Percentiles rank a stretch among this genome's conserved stretches.
These are phyloP conservation scores for Graphilbum fragrans DNA, from an alignment of 2,329 filamentous ascomycete species.

Conservation along the genomic window DNA sequence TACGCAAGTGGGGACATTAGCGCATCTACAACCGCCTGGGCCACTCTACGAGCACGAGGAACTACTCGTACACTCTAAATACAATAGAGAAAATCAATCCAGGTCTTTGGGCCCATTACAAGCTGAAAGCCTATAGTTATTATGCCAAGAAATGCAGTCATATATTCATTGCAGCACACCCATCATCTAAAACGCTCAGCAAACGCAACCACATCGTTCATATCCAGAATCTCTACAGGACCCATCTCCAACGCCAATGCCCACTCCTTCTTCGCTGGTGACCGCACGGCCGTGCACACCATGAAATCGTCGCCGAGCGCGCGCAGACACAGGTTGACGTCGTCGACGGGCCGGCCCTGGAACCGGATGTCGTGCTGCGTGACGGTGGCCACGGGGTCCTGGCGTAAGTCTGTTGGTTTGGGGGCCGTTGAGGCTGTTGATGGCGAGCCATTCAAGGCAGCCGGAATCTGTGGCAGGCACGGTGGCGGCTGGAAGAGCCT, in stretches of 20 bases:
- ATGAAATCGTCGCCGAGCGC: slow-evolving; percentile 38
- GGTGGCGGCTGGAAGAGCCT: slow-evolving; percentile 45
- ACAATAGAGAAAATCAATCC: too few relatives aligned
- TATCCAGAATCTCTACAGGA: not conserved
- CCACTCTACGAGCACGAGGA: too few relatives aligned
- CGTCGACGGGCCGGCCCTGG: slow-evolving; percentile 23
- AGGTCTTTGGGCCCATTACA: too few relatives aligned
- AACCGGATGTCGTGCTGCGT: slow-evolving; percentile 25
- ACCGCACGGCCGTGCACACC: slow-evolving; percentile 38
- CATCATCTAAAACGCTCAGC: not conserved
- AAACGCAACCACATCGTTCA: not conserved
- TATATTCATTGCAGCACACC: too few relatives aligned
- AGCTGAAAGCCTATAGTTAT: too few relatives aligned
- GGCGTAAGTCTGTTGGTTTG: slow-evolving; percentile 13
- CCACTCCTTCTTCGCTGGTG: slow-evolving; percentile 12
- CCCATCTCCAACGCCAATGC: not conserved
- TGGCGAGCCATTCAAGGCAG: too few relatives aligned
- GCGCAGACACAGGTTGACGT: slow-evolving; percentile 29
- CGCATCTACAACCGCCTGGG: too few relatives aligned
- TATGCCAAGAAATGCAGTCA: too few relatives aligned
- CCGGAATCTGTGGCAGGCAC: not conserved
- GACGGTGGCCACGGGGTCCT: slow-evolving; percentile 21
- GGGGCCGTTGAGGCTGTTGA: slow-evolving; percentile 11
- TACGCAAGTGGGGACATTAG: too few relatives aligned
- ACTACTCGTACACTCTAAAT: too few relatives aligned